A percentile compares a stretch with the other conserved stretches of the same genome.
These are phyloP conservation scores for Pythium phragmitis DNA, from an alignment of 352 stramenopile genomes.

Conservation along the genomic window DNA sequence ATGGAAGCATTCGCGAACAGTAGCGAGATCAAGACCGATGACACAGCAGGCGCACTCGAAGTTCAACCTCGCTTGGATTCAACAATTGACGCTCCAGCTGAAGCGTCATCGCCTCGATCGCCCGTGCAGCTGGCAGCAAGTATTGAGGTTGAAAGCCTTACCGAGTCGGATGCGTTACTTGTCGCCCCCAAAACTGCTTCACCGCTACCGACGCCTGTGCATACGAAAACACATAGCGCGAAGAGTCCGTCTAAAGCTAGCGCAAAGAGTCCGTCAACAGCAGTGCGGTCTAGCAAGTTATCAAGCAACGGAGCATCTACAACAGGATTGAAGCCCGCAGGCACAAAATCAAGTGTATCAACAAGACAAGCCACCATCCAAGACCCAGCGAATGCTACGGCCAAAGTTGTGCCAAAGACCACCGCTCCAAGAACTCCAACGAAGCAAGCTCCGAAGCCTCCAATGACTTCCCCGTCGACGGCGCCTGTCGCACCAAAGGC, in stretches of 20 bases:
- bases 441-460: constrained; percentile 2
- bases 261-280: background rate
- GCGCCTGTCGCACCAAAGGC: constrained; percentile 15
- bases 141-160: background rate
- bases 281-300: background rate
- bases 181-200: background rate
- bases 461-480: background rate
- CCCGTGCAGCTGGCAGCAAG: too few relatives aligned
- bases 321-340: background rate
- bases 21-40: background rate
- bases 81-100: background rate
- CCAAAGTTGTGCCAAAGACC: background rate
- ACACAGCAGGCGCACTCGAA: background rate
- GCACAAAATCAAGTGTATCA: background rate
- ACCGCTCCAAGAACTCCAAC: background rate
- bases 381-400: background rate
- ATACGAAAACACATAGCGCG: background rate
- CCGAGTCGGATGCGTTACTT: background rate
- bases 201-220: background rate
- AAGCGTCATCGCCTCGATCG: background rate
- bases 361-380: background rate
- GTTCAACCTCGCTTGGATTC: background rate
- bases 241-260: background rate
- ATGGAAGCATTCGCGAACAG: background rate
- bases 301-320: background rate